phyloP scores from a whole-genome alignment of 192 early-diverging fungal genomes.

The Backusella circina region DNA sequence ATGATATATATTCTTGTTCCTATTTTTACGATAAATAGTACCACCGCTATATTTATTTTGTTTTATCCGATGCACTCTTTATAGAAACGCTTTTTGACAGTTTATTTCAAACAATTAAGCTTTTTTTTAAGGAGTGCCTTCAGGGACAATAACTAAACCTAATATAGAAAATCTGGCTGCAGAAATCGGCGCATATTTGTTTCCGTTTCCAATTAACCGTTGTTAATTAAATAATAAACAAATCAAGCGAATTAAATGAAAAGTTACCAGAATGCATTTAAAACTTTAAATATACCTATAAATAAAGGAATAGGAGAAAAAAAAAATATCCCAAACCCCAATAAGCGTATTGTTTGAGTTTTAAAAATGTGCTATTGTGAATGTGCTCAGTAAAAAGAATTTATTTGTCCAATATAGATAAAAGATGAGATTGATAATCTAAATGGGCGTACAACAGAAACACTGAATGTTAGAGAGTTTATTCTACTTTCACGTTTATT shows the following conservation, averaged over 20 bases:
- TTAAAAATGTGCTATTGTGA: not conserved
- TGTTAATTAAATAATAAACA: not conserved
- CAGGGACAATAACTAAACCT: not conserved
- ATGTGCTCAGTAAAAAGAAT: not conserved
- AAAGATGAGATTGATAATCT: not conserved
- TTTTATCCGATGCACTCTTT: not conserved
- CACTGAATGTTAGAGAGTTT: not conserved
- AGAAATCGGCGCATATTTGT: not conserved
- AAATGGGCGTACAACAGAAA: not conserved
- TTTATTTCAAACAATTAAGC: not conserved
- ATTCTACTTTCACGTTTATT: not conserved
- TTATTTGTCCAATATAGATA: not conserved
- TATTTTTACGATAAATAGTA: not conserved
- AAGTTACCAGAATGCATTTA: not conserved
- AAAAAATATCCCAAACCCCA: not conserved
- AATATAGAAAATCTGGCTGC: not conserved
- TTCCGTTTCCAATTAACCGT: not conserved
- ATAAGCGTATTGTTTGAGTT: not conserved
- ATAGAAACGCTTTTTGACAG: not conserved
- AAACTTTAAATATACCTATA: not conserved
- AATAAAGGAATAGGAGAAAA: not conserved
- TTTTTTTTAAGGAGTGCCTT: not conserved
- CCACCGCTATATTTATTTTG: not conserved
- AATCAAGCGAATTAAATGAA: not conserved
- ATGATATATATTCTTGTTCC: not conserved